Evolutionary conservation across 2,329 filamentous ascomycete species (phyloP).

Genomic region (Parastagonospora nodorum): DNA sequence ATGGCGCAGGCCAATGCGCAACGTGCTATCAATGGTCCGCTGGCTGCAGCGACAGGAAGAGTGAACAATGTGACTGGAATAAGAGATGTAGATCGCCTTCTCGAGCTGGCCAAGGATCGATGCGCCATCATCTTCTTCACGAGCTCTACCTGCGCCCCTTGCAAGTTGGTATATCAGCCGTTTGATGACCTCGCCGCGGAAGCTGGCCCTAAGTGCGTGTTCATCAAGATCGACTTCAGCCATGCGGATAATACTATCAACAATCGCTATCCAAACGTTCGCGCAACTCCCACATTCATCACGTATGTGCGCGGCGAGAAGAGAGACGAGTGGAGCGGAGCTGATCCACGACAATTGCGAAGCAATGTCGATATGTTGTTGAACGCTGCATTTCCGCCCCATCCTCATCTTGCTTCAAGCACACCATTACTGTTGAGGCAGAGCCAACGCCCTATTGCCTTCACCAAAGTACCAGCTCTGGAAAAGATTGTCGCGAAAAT

Average conservation of each 20-base stretch:
- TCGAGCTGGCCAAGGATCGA: conserved; percentile 65
- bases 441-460: conserved; percentile 71
- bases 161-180: conserved; percentile 79
- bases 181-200: conserved; percentile 82
- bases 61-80: conserved; percentile 68
- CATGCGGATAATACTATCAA: conserved; percentile 56
- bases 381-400: conserved; percentile 74
- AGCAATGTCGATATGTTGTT: conserved; percentile 75
- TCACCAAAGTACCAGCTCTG: conserved; percentile 78
- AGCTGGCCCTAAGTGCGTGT: conserved; percentile 66
- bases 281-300: conserved; percentile 85
- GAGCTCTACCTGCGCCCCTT: conserved; percentile 82
- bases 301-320: conserved; percentile 79
- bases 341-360: conserved; percentile 69
- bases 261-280: conserved; percentile 65
- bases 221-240: conserved; percentile 84
- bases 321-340: conserved; percentile 80
- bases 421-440: conserved; percentile 72
- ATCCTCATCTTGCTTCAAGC: conserved; percentile 74
- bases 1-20: conserved; percentile 7
- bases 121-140: conserved; percentile 92
- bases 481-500: conserved; percentile 83
- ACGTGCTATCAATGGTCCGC: conserved; percentile 10
- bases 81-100: conserved; percentile 63
- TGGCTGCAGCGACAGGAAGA: conserved; percentile 44